Base-by-base conservation (phyloP, 1,284 basidiomycete genomes). In the Coriolopsis trogii region DNA sequence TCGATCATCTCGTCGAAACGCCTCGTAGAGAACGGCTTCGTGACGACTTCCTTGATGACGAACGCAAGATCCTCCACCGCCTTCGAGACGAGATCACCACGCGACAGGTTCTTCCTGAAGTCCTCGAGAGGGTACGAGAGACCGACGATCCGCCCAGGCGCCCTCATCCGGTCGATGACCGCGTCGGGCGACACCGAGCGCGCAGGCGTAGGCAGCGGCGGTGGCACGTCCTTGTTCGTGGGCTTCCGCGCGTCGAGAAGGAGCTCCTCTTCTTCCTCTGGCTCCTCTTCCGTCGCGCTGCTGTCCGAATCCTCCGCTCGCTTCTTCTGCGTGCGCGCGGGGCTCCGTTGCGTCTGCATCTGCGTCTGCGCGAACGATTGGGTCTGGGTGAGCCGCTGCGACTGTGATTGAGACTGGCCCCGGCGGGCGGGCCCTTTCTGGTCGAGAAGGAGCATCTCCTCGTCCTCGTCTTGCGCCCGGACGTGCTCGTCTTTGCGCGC, bases 11-110 rank as follows among this genome's bases (percentile, higher is more conserved):
- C 89, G 10, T 75, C 73, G 39, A 76, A 76, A 49, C 91, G 77
- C 59, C 83, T 76, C 36, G 70, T 73, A 30, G 87, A 80, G 68
- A 93, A 93, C 21, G 89, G 89, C 24, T 76, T 75, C 49, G 78
- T 67, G 12, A 90, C 77, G 45, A 92, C 80, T 63, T 93, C 87
- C 52, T 75, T 74, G 37, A 95, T 81, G 2, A 92, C 87, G 15
- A 68, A 75, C 10, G 76, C 82, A 26, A 95, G 68, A 69, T 95
- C 92, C 62, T 88, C 81, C 9, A 93, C 87, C 0, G 90, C 90
- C 68, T 95, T 93, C 21, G 78, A 82, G 41, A 93, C 90, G 15
- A 92, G 71, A 65, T 93, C 91, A 0, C 89, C 90, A 43, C 80
- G 76, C 34, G 77, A 75, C 16, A 90, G 71, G 60, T 91, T 86